Percentiles rank a stretch among this genome's conserved stretches.
Evolutionary conservation across 495 filamentous ascomycete genomes (phyloP).

Genomic region (Penicillium egyptiacum): DNA sequence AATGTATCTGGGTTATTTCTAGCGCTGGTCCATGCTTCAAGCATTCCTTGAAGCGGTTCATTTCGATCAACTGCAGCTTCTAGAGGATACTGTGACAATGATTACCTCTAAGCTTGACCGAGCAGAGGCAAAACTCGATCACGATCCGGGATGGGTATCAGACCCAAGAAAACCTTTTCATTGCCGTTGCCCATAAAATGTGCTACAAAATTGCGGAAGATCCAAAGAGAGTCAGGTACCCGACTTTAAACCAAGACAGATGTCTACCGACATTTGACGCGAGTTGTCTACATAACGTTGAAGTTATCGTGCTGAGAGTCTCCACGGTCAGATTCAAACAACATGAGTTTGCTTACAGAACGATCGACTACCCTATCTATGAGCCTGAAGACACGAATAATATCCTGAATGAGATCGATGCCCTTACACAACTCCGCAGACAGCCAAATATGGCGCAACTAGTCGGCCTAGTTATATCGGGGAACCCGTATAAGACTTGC

Average conservation of each 20-base stretch:
- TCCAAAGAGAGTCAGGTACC: conserved; percentile 10
- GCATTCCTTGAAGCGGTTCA: conserved; percentile 18
- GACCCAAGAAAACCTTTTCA: conserved; percentile 7
- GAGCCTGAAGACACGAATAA: too few species aligned
- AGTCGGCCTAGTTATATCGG: conserved; percentile 20
- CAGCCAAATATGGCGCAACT: conserved; percentile 20
- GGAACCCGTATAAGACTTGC: conserved; percentile 19
- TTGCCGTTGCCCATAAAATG: conserved; percentile 14
- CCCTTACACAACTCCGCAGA: background rate
- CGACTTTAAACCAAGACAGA: conserved; percentile 10
- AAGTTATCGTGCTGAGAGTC: conserved; percentile 16
- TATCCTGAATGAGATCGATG: too few species aligned
- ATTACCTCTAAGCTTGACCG: background rate
- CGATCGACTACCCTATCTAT: too few species aligned
- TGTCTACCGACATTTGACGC: conserved; percentile 15
- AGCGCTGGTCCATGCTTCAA: conserved; percentile 10
- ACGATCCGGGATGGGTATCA: conserved; percentile 8
- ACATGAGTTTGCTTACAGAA: background rate
- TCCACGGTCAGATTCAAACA: conserved; percentile 12
- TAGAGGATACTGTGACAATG: background rate
- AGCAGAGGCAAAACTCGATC: conserved; percentile 4
- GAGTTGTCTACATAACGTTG: conserved; percentile 1
- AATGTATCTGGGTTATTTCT: conserved; percentile 7
- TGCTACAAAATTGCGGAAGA: conserved; percentile 1
- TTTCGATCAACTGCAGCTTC: background rate